A percentile compares a stretch with the other conserved stretches of the same genome.
These are phyloP conservation scores for Paramecium caudatum DNA, from an alignment of 73 alveolate genomes.

Conservation along the genomic window DNA sequence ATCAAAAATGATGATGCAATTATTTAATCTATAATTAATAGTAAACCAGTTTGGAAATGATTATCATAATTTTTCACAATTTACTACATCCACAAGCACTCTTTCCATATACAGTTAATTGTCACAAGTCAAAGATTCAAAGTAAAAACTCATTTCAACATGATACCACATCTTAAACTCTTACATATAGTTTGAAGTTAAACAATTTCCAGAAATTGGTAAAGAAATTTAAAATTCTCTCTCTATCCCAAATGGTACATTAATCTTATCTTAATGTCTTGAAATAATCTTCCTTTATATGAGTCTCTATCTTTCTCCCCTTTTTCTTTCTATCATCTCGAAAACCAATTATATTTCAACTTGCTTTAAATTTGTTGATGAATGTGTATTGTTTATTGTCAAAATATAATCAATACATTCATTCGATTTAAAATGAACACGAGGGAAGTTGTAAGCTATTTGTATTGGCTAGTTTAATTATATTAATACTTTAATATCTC, in stretches of 20 bases:
- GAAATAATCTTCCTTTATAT: neutral
- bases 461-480: neutral
- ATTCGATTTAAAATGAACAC: neutral
- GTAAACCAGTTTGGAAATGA: conserved; percentile 67
- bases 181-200: neutral
- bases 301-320: neutral
- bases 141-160: neutral
- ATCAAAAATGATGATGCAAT: neutral
- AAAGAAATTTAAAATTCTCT: neutral
- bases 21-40: conserved; percentile 30
- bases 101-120: neutral
- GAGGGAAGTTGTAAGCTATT: neutral
- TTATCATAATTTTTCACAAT: conserved; percentile 26
- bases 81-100: neutral
- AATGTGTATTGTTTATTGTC: neutral
- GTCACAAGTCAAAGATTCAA: neutral
- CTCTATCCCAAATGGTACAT: neutral
- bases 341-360: neutral
- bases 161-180: neutral
- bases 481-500: neutral
- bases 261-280: neutral
- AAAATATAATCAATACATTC: neutral
- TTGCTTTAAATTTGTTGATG: neutral
- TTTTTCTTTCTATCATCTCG: neutral
- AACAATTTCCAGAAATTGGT: neutral